Evolutionary conservation across 371 early-diverging fungal genomes (phyloP).

Genomic region (Syncephalastrum racemosum): DNA sequence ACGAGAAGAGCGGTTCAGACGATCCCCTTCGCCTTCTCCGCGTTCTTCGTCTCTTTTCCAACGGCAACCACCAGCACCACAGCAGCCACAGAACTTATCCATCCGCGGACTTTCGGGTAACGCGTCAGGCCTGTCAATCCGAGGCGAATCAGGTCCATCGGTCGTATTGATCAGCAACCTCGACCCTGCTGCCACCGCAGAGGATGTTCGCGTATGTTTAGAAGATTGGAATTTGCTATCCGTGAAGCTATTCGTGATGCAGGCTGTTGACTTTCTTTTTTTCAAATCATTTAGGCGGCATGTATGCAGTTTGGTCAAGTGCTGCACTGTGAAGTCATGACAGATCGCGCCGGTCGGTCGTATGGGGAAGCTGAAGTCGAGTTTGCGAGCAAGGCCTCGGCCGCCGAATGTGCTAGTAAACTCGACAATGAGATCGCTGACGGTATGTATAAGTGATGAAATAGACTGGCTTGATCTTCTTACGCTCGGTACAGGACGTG

Average conservation of each 20-base stretch:
- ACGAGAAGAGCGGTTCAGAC: too few species aligned
- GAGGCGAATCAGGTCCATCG: constrained; percentile 54
- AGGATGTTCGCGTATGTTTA: constrained; percentile 59
- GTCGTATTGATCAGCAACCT: constrained; percentile 56
- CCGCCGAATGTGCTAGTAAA: constrained; percentile 40
- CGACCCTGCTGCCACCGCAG: constrained; percentile 54
- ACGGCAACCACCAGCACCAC: too few species aligned
- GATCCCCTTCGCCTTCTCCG: too few species aligned
- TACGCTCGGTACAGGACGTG: constrained; percentile 23
- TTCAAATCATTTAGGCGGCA: constrained; percentile 35
- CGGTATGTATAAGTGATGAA: constrained; percentile 16
- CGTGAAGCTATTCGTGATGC: too few species aligned
- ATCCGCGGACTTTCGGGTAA: too few species aligned
- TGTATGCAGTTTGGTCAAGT: constrained; percentile 41
- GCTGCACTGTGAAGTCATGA: constrained; percentile 35
- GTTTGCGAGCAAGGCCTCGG: constrained; percentile 36
- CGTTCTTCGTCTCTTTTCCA: too few species aligned
- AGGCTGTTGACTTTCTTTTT: too few species aligned
- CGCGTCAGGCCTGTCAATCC: constrained; percentile 31
- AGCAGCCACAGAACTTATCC: too few species aligned
- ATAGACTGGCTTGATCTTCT: not conserved
- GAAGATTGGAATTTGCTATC: too few species aligned
- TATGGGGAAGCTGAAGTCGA: constrained; percentile 53
- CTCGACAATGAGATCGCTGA: constrained; percentile 46
- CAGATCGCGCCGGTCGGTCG: constrained; percentile 39